phyloP scores from a whole-genome alignment of 192 early-diverging fungal genomes.

The Umbelopsis vinacea region DNA sequence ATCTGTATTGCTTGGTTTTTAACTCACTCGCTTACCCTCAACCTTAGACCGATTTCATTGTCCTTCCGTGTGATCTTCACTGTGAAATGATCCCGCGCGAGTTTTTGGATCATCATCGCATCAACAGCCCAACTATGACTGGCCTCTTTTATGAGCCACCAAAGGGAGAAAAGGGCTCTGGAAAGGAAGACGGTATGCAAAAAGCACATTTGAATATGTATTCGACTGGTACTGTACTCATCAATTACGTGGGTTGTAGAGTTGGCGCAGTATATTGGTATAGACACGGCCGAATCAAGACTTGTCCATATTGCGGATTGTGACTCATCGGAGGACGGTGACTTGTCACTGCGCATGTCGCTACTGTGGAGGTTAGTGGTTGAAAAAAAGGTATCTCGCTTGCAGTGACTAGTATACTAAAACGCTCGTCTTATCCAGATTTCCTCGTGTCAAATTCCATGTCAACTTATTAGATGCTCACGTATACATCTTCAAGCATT shows the following conservation, averaged over 20 bases:
- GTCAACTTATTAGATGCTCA: constrained; percentile 90
- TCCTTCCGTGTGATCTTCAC: constrained; percentile 89
- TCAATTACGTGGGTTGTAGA: constrained; percentile 35
- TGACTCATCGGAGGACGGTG: constrained; percentile 48
- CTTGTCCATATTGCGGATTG: constrained; percentile 45
- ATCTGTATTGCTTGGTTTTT: background rate
- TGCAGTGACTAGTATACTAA: too few species aligned
- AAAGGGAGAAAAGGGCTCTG: constrained; percentile 71
- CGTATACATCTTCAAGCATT: constrained; percentile 90
- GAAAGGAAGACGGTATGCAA: constrained; percentile 51
- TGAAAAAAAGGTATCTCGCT: background rate
- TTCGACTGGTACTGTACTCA: background rate
- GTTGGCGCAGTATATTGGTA: constrained; percentile 51
- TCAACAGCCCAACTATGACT: constrained; percentile 78
- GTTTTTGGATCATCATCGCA: constrained; percentile 84
- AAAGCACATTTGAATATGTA: background rate
- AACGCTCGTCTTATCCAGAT: constrained; percentile 57
- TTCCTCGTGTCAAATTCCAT: constrained; percentile 78
- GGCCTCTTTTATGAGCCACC: constrained; percentile 82
- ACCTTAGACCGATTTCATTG: constrained; percentile 82
- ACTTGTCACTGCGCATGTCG: constrained; percentile 62
- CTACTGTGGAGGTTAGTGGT: constrained; percentile 46
- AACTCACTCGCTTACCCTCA: background rate
- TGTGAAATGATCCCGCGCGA: constrained; percentile 83
- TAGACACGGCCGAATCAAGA: constrained; percentile 49